Evolutionary conservation across 306 rosid species (phyloP).

Genomic region (Abrus precatorius): DNA sequence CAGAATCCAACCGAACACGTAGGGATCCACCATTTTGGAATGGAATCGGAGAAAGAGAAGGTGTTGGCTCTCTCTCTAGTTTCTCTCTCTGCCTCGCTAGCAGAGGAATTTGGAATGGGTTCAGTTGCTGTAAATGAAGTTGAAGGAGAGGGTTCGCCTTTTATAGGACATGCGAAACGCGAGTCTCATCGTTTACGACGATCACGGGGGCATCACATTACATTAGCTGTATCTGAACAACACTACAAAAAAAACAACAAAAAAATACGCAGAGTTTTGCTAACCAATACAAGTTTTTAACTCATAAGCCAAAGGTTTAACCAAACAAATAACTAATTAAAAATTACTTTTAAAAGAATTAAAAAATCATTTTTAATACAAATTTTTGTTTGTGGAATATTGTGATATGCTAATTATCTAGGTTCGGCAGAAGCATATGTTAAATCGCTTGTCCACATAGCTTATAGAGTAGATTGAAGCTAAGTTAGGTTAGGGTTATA

Average conservation of each 20-base stretch:
- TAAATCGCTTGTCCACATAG: no score
- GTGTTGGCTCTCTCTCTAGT: not conserved
- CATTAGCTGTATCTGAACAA: slow-evolving; percentile 26
- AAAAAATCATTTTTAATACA: no score
- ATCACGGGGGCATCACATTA: not conserved
- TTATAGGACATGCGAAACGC: slow-evolving; percentile 41
- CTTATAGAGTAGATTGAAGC: no score
- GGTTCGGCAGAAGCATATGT: no score
- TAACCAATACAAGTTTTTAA: no score
- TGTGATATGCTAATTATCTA: no score
- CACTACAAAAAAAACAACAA: not conserved
- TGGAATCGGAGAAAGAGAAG: slow-evolving; percentile 32
- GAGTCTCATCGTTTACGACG: slow-evolving; percentile 12
- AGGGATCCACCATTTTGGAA: slow-evolving; percentile 65
- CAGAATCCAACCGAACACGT: slow-evolving; percentile 66
- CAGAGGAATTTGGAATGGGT: slow-evolving; percentile 19
- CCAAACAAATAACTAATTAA: no score
- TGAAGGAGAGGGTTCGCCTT: not conserved
- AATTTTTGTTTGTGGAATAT: no score
- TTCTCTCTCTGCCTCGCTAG: slow-evolving; percentile 50
- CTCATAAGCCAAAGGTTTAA: no score
- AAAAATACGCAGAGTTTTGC: no score
- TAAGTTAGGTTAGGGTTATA: no score
- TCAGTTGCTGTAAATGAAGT: slow-evolving; percentile 23
- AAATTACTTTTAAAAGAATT: no score